phyloP scores from a whole-genome alignment of 306 rosid genomes.

The apple (Malus domestica) region DNA sequence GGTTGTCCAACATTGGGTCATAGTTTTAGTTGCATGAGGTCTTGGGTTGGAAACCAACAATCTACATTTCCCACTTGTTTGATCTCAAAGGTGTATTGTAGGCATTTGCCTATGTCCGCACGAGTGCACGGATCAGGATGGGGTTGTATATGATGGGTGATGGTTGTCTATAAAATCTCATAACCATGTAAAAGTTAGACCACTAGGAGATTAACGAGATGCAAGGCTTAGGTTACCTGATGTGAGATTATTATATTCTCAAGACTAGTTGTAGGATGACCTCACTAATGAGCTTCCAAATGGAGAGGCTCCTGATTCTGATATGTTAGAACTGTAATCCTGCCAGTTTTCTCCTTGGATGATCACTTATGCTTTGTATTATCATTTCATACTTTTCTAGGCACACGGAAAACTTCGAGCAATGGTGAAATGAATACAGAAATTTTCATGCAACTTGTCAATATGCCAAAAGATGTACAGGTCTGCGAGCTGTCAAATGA shows the following conservation, averaged over 20 bases:
- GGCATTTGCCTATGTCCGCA: neutral
- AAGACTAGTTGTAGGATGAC: neutral
- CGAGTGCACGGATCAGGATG: neutral
- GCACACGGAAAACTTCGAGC: constrained; percentile 33
- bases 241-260: neutral
- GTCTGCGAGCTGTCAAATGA: constrained; percentile 59
- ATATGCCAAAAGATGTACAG: constrained; percentile 35
- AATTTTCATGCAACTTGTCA: constrained; percentile 40
- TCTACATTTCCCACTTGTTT: neutral
- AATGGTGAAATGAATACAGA: constrained; percentile 24
- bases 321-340: neutral
- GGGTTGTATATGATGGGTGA: neutral
- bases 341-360: constrained; percentile 3
- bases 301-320: neutral
- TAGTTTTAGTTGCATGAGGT: neutral
- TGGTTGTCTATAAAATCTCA: no score
- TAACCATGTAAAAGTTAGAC: neutral
- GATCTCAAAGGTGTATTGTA: neutral
- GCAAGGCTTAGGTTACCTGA: neutral
- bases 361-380: constrained; percentile 9
- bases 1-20: neutral
- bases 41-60: neutral
- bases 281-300: neutral
- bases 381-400: constrained; percentile 27
- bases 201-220: neutral